Base-by-base conservation (phyloP, 2,329 filamentous ascomycete genomes). In the Anthostomella pinea region DNA sequence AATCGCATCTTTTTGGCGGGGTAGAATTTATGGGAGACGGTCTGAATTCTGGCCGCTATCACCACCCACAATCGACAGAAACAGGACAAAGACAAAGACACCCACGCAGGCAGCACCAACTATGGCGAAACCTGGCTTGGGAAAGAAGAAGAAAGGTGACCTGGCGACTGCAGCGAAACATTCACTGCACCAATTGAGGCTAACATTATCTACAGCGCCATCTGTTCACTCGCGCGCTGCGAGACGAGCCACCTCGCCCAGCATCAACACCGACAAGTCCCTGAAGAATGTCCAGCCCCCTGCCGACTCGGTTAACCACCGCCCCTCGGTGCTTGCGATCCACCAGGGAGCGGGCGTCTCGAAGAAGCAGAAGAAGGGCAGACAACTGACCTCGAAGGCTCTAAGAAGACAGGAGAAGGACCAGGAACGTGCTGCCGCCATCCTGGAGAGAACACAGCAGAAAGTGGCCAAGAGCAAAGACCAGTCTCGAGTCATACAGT, bases 181-280 rank as follows among this genome's bases (percentile, higher is more conserved):
- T n/a, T n/a, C n/a, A n/a, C n/a, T n/a, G n/a, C n/a, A n/a, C n/a
- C n/a, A n/a, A 26, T 17, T 23, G 10, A 16, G 32, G 19, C 40
- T 38, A 11, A 41, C 30, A 35, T 24, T 34, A 22, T 40, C 14
- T 44, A 13, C 56, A 85, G 81, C 68, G 36, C 69, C 71, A 24
- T 86, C 84, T 4, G 63, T 79, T 39, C 84, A 83, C 67, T 90
- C 86, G 35, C 83, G 86, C 48, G 84, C 83, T 40, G 83, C 84
- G 25, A 78, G 85, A 56, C 80, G 86, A 47, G 85, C 81, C 30
- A 78, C 79, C 11, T 85, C 83, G 4, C 82, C 84, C 17, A 72
- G 79, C 53, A 81, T 87, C 62, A 67, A 85, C 63, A 76, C 77
- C 27, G 82, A 87, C 70, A 85, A 85, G 64, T 84, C 81, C 6